phyloP scores from a whole-genome alignment of 805 yeast genomes.

The Clavispora carvajalis region DNA sequence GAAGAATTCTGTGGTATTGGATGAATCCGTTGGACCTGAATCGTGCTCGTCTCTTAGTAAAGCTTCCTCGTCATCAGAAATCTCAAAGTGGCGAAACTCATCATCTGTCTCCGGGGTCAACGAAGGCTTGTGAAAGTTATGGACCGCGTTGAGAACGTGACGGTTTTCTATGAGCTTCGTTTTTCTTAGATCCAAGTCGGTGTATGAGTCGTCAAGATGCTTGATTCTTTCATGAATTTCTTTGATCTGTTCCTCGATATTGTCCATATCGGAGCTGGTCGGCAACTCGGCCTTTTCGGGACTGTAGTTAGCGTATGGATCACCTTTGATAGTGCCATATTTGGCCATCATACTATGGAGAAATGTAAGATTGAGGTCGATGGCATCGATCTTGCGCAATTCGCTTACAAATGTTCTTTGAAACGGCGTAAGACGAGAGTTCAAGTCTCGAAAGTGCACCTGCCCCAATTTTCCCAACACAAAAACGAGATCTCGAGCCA shows the following conservation, averaged over 20 bases:
- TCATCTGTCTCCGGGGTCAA: slow-evolving; percentile 8
- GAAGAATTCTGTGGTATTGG: slow-evolving; percentile 20
- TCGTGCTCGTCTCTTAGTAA: slow-evolving; percentile 21
- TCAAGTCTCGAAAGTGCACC: slow-evolving; percentile 47
- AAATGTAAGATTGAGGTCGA: slow-evolving; percentile 26
- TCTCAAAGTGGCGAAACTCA: slow-evolving; percentile 17
- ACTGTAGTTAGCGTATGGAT: slow-evolving; percentile 25
- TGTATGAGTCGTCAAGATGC: slow-evolving; percentile 33
- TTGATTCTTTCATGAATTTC: slow-evolving; percentile 26
- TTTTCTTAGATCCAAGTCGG: slow-evolving; percentile 20
- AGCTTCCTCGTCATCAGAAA: slow-evolving; percentile 26
- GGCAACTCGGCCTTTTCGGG: slow-evolving; percentile 46
- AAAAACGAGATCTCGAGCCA: slow-evolving; percentile 38
- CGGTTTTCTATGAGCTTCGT: slow-evolving; percentile 29
- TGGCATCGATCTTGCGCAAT: slow-evolving; percentile 31
- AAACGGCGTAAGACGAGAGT: slow-evolving; percentile 39
- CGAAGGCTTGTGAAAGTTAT: slow-evolving; percentile 27
- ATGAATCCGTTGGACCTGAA: slow-evolving; percentile 16
- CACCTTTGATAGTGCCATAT: slow-evolving; percentile 23
- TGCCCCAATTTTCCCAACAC: slow-evolving; percentile 34
- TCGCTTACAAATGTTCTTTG: slow-evolving; percentile 43
- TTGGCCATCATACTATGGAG: slow-evolving; percentile 26
- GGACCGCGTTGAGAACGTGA: slow-evolving; percentile 26
- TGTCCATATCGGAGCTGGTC: slow-evolving; percentile 31
- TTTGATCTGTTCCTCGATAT: slow-evolving; percentile 20